A percentile compares a stretch with the other conserved stretches of the same genome.
Evolutionary conservation across 257 asterid species (phyloP).

Genomic region (Solanum appendiculatum): DNA sequence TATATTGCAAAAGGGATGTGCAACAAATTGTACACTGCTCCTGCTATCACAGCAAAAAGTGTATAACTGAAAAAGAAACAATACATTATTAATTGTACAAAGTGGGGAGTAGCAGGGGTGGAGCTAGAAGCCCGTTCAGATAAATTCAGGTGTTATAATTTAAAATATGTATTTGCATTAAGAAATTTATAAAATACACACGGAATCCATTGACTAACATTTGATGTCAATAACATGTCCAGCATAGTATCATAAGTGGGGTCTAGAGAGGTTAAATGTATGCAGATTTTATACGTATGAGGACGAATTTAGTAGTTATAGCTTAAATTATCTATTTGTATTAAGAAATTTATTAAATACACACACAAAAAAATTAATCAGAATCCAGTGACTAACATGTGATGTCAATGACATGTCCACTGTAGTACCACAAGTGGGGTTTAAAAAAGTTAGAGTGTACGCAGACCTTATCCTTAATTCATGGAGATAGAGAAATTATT

Average conservation of each 20-base stretch:
- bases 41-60: not conserved
- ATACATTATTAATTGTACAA: not conserved
- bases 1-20: constrained; percentile 7
- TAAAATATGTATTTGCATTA: not conserved
- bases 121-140: not conserved
- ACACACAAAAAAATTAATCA: not conserved
- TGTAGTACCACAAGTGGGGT: not conserved
- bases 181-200: not conserved
- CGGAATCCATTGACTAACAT: not conserved
- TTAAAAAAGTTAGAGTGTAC: accelerated
- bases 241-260: not conserved
- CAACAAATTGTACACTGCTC: not conserved
- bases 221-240: not conserved
- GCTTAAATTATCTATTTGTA: not conserved
- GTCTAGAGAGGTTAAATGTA: accelerated
- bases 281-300: too few relatives aligned
- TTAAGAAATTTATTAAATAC: not conserved
- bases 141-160: not conserved
- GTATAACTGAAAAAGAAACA: not conserved
- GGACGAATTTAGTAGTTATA: not conserved
- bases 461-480: not conserved
- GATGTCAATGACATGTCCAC: not conserved
- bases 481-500: accelerated
- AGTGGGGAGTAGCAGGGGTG: not conserved
- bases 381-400: not conserved